Evolutionary conservation across 2,329 filamentous ascomycete species (phyloP).

Genomic region (Didymosphaeria variabile): DNA sequence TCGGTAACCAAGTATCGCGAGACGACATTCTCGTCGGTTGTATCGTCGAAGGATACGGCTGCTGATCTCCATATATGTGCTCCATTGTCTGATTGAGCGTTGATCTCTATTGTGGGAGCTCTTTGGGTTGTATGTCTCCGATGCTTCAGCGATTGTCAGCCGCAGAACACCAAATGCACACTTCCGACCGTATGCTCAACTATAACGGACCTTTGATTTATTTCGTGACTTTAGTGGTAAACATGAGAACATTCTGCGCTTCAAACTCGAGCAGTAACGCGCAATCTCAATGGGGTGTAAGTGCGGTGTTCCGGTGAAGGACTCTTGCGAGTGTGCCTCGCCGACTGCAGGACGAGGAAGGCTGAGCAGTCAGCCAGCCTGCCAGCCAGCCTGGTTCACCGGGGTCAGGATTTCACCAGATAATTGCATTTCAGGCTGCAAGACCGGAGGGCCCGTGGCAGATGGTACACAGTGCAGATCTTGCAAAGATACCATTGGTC

Average conservation of each 20-base stretch:
- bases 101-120: not conserved
- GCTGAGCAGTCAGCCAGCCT: not conserved
- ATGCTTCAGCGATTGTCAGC: not conserved
- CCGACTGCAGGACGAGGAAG: not conserved
- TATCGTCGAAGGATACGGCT: constrained; percentile 2
- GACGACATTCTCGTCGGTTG: constrained; percentile 8
- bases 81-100: not conserved
- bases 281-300: not conserved
- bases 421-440: not conserved
- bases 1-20: constrained; percentile 9
- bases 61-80: constrained; percentile 4
- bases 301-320: not conserved
- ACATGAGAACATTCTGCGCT: constrained; percentile 2
- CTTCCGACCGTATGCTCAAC: not conserved
- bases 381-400: not conserved
- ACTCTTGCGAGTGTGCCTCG: not conserved
- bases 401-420: not conserved
- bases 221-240: not conserved
- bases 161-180: not conserved
- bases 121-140: not conserved
- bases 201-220: not conserved
- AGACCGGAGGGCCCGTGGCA: not conserved
- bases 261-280: not conserved
- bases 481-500: not conserved
- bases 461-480: not conserved